Evolutionary conservation across 495 filamentous ascomycete species (phyloP), one percentile per base, ranked within the genome.

Genomic region (Hyaloscypha variabilis): DNA sequence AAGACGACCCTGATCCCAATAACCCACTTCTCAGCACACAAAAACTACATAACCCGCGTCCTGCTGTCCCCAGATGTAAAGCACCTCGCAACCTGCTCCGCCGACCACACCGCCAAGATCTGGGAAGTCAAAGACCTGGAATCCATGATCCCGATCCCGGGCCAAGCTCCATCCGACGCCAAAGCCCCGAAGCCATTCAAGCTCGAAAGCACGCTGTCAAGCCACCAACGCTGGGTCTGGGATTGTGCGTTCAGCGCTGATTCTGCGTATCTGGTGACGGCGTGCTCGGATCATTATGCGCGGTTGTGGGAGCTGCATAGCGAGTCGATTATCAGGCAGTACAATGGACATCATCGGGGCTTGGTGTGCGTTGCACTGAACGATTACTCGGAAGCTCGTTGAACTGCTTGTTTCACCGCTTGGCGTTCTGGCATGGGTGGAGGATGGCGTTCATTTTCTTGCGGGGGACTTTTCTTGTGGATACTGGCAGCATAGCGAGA

Each of bases 171-270:
- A n/a, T 29, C 39, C 4, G 52, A 64, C 19, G 39, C 19, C 26
- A 67, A 58, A 31, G 1, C 34, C 2, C 65, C 49, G 68, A 77
- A 55, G 75, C 87, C 79, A 63, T 96, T 85, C 83, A 89, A 84
- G 14, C 83, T 97, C 6, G 93, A 98, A 75, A 94, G 92, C 6
- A 96, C 92, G 2, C 85, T 99, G 1, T 88, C 90, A n/a, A 90
- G 90, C 62, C 95, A 99, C 75, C 95, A 99, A 76, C 89, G 95
- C 36, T 99, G 95, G 95, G 95, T 99, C 0, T 99, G 95, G 95
- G 95, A 99, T 76, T 99, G 95, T 74, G 95, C 95, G 3, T 99
- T 98, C 79, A 95, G 91, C 65, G 95, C 96, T 11, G 95, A 99
- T 74, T 94, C 90, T 36, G 95, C 95, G 0, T 99, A 99, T 73